Percentiles rank a stretch among this genome's conserved stretches.
Conservation (phyloP, 1,284 basidiomycete species). For the Trichosporon faecale region DNA sequence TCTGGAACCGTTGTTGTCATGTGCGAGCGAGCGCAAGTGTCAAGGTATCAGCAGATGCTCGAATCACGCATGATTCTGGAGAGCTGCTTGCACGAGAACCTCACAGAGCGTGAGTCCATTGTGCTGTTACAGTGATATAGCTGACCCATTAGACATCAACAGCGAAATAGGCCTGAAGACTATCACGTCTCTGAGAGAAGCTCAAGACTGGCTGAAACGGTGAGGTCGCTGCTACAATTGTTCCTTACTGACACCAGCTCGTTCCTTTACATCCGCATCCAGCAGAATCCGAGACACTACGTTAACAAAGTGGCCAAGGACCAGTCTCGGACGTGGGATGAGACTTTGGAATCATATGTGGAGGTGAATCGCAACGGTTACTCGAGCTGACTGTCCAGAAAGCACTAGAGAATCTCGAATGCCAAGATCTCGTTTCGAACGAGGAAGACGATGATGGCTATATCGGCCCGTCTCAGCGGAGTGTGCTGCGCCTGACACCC, state of each 20-base stretch:
- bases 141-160: conserved; percentile 61
- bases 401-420: conserved; percentile 61
- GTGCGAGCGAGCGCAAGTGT: conserved; percentile 37
- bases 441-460: conserved; percentile 15
- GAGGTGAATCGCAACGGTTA: conserved; percentile 32
- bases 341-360: conserved; percentile 72
- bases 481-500: background rate
- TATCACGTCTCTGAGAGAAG: conserved; percentile 64
- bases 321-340: conserved; percentile 49
- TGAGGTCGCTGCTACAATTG: conserved; percentile 13
- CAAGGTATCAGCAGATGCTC: conserved; percentile 39
- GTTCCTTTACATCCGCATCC: conserved; percentile 78
- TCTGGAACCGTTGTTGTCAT: conserved; percentile 56
- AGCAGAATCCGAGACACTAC: conserved; percentile 76
- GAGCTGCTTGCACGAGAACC: conserved; percentile 75
- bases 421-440: conserved; percentile 59
- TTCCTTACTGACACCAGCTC: conserved; percentile 53
- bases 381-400: conserved; percentile 42
- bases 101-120: conserved; percentile 62
- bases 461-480: background rate
- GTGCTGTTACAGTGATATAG: background rate
- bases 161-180: conserved; percentile 84
- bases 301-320: conserved; percentile 51
- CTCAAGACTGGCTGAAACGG: conserved; percentile 68
- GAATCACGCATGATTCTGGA: conserved; percentile 65